phyloP scores from a whole-genome alignment of 371 early-diverging fungal species.

The Smittium mucronatum region DNA sequence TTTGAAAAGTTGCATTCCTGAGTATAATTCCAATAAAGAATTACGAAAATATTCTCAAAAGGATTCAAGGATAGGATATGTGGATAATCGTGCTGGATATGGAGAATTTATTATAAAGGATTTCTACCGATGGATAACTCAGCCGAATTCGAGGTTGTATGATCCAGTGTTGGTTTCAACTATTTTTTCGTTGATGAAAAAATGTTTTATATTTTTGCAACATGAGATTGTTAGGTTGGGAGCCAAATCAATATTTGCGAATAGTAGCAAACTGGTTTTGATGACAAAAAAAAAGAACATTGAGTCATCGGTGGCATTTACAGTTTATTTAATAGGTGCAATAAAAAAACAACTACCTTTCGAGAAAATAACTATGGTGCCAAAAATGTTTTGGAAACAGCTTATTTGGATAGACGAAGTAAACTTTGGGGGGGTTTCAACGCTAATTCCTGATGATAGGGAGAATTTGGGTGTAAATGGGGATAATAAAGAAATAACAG shows the following conservation, averaged over 20 bases:
- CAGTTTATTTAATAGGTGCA: conserved; percentile 52
- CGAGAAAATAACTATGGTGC: conserved; percentile 46
- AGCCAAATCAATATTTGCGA: conserved; percentile 61
- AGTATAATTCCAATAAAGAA: no score
- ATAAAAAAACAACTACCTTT: conserved; percentile 60
- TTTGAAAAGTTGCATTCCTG: conserved; percentile 50
- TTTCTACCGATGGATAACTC: conserved; percentile 79
- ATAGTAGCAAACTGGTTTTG: conserved; percentile 62
- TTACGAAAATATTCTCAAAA: not conserved
- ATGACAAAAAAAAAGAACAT: conserved; percentile 62
- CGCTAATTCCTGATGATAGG: conserved; percentile 12
- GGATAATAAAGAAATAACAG: conserved; percentile 11
- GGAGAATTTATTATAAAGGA: conserved; percentile 65
- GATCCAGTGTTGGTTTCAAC: conserved; percentile 70
- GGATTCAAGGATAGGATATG: conserved; percentile 14
- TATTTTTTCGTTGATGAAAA: conserved; percentile 76
- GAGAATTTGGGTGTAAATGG: conserved; percentile 11
- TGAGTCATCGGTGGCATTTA: conserved; percentile 55
- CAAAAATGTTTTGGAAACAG: conserved; percentile 59
- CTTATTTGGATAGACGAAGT: conserved; percentile 83
- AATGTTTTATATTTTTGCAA: conserved; percentile 66
- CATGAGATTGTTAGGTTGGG: conserved; percentile 68
- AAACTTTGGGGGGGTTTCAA: conserved; percentile 71
- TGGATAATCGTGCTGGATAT: conserved; percentile 40
- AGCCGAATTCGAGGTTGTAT: conserved; percentile 54